These are phyloP conservation scores for Quercus berberidifolia DNA, from an alignment of 306 rosid species.

Conservation along the genomic window DNA sequence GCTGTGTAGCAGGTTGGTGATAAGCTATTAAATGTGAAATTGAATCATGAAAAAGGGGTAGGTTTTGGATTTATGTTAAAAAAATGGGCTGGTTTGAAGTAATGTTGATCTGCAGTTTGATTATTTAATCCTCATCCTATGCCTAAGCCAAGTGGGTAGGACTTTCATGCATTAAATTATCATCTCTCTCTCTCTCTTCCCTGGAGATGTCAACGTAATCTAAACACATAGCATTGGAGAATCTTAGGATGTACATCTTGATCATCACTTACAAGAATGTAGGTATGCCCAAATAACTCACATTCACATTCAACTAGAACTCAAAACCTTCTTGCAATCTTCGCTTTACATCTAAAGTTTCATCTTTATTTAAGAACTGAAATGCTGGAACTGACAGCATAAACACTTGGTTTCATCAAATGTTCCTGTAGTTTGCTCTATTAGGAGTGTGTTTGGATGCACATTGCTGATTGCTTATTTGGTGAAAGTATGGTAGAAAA, in stretches of 20 bases:
- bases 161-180: background rate
- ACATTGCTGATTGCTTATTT: too few relatives aligned
- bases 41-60: background rate
- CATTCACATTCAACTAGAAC: too few relatives aligned
- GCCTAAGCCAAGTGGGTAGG: background rate
- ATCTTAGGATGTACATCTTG: background rate
- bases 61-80: background rate
- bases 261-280: too few relatives aligned
- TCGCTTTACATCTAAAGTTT: too few relatives aligned
- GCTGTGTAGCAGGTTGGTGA: background rate
- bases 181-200: background rate
- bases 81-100: background rate
- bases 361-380: too few relatives aligned
- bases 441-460: too few relatives aligned
- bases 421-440: too few relatives aligned
- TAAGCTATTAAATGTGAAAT: background rate
- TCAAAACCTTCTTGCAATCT: too few relatives aligned
- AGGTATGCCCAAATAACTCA: too few relatives aligned
- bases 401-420: too few relatives aligned
- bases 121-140: background rate
- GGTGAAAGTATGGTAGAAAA: too few relatives aligned
- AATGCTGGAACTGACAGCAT: too few relatives aligned
- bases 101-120: background rate
- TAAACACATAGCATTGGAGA: background rate
- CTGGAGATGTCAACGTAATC: background rate